These are phyloP conservation scores for Decorospora gaudefroyi DNA, from an alignment of 2,329 filamentous ascomycete species.

Conservation along the genomic window DNA sequence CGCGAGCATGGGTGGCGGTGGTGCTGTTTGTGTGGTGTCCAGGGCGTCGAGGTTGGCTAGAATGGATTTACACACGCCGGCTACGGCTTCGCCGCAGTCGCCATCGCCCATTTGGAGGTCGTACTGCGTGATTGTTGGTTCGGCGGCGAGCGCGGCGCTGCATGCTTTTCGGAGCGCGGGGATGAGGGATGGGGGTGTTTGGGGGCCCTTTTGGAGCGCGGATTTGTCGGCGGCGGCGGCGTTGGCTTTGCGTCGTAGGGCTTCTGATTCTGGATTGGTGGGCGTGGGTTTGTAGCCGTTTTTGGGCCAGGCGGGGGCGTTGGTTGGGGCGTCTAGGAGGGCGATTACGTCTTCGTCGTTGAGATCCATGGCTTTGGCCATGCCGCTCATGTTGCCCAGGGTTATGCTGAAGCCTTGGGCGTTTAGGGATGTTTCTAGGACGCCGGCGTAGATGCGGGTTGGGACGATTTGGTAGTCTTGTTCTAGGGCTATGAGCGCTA, in stretches of 20 bases:
- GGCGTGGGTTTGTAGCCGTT: constrained; percentile 49
- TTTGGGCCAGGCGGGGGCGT: constrained; percentile 58
- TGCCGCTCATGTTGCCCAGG: constrained; percentile 57
- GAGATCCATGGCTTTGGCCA: constrained; percentile 50
- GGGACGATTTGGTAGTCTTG: constrained; percentile 56
- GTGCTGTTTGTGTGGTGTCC: too few relatives aligned
- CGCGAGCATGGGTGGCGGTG: constrained; percentile 55
- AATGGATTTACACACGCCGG: constrained; percentile 68
- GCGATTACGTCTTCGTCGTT: constrained; percentile 51
- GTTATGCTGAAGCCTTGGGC: constrained; percentile 62
- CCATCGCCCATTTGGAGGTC: constrained; percentile 87
- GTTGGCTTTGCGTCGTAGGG: constrained; percentile 38
- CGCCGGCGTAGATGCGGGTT: constrained; percentile 53
- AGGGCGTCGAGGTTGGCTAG: constrained; percentile 57
- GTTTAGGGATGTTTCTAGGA: constrained; percentile 60
- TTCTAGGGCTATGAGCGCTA: constrained; percentile 50
- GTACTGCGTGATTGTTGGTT: constrained; percentile 67
- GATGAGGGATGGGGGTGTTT: constrained; percentile 50
- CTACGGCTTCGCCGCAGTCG: constrained; percentile 73
- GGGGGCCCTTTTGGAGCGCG: constrained; percentile 31
- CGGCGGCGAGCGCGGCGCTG: constrained; percentile 59
- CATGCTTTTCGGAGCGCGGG: constrained; percentile 51
- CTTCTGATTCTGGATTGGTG: constrained; percentile 33
- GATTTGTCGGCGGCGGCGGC: constrained; percentile 27
- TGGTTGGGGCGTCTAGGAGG: constrained; percentile 57